These are phyloP conservation scores for Fusarium beomiforme DNA, from an alignment of 2,329 filamentous ascomycete species.

Conservation along the genomic window DNA sequence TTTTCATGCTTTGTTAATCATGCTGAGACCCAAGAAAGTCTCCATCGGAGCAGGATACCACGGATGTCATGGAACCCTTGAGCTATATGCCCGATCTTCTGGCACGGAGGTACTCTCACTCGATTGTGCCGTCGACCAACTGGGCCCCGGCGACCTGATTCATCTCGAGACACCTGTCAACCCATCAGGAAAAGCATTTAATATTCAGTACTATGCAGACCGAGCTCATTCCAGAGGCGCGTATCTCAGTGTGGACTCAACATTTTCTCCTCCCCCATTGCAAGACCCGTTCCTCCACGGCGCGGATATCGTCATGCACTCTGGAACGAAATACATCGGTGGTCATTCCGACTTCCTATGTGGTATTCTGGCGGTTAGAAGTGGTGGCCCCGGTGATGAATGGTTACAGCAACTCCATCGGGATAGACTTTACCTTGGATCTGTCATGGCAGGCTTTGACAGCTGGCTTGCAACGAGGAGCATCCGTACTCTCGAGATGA, in stretches of 20 bases:
- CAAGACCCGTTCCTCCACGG: constrained; percentile 85
- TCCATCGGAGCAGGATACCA: constrained; percentile 90
- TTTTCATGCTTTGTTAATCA: constrained; percentile 82
- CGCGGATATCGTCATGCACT: constrained; percentile 90
- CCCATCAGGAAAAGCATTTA: constrained; percentile 81
- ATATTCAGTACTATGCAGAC: constrained; percentile 75
- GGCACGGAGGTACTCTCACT: constrained; percentile 78
- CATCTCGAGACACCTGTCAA: constrained; percentile 95
- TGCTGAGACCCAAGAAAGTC: constrained; percentile 82
- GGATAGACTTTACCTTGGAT: constrained; percentile 80
- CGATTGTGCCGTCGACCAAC: constrained; percentile 69
- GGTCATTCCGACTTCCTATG: constrained; percentile 94
- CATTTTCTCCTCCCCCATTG: constrained; percentile 89
- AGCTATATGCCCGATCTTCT: constrained; percentile 77
- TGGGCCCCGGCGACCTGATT: constrained; percentile 82
- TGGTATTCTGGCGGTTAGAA: constrained; percentile 68
- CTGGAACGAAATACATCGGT: constrained; percentile 93
- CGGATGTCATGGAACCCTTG: constrained; percentile 88
- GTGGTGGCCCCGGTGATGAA: constrained; percentile 63
- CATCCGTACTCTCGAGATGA: constrained; percentile 83
- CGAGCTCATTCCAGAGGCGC: constrained; percentile 78
- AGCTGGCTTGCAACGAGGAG: constrained; percentile 91
- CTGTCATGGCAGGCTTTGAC: constrained; percentile 88
- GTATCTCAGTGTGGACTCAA: constrained; percentile 84
- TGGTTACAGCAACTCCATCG: constrained; percentile 69